Conservation (phyloP, 73 alveolate genomes). For the Paramecium biaurelia region DNA sequence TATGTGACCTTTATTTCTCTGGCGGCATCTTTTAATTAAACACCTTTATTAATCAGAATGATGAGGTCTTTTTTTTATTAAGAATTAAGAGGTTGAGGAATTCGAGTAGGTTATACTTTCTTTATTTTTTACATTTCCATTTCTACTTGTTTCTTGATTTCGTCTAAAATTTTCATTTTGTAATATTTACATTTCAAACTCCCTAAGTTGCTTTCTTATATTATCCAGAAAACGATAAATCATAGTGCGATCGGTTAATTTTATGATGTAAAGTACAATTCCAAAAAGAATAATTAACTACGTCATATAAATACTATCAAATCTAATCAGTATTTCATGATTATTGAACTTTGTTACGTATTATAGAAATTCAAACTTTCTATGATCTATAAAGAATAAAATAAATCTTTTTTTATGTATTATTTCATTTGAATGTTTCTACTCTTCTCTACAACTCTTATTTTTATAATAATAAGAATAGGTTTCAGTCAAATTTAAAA, state of each 20-base stretch:
- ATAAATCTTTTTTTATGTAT: background rate
- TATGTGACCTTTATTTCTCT: background rate
- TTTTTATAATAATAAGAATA: too few species aligned
- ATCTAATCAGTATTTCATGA: background rate
- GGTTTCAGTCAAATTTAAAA: too few species aligned
- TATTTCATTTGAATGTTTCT: background rate
- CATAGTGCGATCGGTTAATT: slow-evolving; percentile 44
- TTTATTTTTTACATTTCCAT: slow-evolving; percentile 28
- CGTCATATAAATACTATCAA: slow-evolving; percentile 23
- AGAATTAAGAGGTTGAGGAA: background rate
- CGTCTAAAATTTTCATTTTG: slow-evolving; percentile 43
- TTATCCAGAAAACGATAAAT: background rate
- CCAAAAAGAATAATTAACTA: background rate
- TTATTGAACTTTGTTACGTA: background rate
- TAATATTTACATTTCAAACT: background rate
- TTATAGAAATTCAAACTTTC: background rate
- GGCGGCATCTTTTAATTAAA: slow-evolving; percentile 32
- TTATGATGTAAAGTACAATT: background rate
- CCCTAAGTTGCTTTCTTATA: background rate
- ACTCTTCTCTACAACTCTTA: background rate
- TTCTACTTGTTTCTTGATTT: slow-evolving; percentile 49
- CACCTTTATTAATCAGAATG: background rate
- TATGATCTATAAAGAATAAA: background rate
- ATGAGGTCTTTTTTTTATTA: background rate
- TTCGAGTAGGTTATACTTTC: background rate